phyloP scores from a whole-genome alignment of 495 filamentous ascomycete genomes.

The Ascobolus immersus region DNA sequence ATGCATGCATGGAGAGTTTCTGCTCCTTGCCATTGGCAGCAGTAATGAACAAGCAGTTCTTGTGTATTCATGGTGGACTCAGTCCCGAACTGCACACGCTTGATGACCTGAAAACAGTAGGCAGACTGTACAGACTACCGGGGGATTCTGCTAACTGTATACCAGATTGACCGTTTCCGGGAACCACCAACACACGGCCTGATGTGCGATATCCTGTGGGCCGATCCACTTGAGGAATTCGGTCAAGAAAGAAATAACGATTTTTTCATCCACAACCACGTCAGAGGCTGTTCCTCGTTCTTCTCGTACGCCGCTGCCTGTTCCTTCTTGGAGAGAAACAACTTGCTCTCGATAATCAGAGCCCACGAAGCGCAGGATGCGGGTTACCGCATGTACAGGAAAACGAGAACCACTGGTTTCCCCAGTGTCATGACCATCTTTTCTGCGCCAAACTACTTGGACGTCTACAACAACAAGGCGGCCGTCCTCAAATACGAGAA shows the following conservation, averaged over 20 bases:
- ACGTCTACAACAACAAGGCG: slow-evolving; percentile 99
- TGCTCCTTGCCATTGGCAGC: slow-evolving; percentile 81
- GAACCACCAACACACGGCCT: slow-evolving; percentile 91
- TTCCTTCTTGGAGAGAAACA: slow-evolving; percentile 95
- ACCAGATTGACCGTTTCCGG: slow-evolving; percentile 83
- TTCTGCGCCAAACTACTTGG: slow-evolving; percentile 92
- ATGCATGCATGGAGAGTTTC: slow-evolving; percentile 96
- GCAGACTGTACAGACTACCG: not conserved
- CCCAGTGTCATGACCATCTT: slow-evolving; percentile 99
- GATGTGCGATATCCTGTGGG: slow-evolving; percentile 99
- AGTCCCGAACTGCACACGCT: slow-evolving; percentile 88
- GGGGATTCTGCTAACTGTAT: slow-evolving; percentile 3
- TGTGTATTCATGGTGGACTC: slow-evolving; percentile 92
- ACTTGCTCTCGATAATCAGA: slow-evolving; percentile 85
- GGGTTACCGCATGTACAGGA: slow-evolving; percentile 95
- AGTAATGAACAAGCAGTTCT: slow-evolving; percentile 98
- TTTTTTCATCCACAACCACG: slow-evolving; percentile 93
- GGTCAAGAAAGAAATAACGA: slow-evolving; percentile 94
- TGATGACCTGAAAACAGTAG: slow-evolving; percentile 32
- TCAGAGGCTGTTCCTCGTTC: slow-evolving; percentile 95
- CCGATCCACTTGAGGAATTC: slow-evolving; percentile 95
- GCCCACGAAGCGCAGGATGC: slow-evolving; percentile 99
- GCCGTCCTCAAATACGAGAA: slow-evolving; percentile 98
- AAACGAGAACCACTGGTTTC: slow-evolving; percentile 92
- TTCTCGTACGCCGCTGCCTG: slow-evolving; percentile 98